Percentiles rank a stretch among this genome's conserved stretches.
These are phyloP conservation scores for Colletotrichum sp. DNA, from an alignment of 2,329 filamentous ascomycete genomes.

Conservation along the genomic window DNA sequence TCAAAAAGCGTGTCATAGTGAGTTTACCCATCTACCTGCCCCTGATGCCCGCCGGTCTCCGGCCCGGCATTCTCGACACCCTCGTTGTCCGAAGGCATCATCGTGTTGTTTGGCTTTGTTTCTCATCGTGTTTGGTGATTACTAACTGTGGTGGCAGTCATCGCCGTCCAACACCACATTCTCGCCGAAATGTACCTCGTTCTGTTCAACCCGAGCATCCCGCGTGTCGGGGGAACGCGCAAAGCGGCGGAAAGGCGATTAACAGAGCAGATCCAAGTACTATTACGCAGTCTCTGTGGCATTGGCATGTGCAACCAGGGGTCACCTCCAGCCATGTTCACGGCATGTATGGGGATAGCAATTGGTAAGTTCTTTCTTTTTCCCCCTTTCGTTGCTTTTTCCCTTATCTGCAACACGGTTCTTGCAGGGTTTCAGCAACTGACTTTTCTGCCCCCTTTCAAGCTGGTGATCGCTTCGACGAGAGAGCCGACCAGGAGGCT, in stretches of 20 bases:
- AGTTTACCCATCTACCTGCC: not conserved
- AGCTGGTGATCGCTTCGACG: conserved; percentile 55
- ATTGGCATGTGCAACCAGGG: conserved; percentile 64
- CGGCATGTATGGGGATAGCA: conserved; percentile 60
- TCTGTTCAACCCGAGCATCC: conserved; percentile 60
- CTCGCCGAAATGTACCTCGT: conserved; percentile 62
- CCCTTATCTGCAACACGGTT: not conserved
- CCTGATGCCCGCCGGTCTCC: not conserved
- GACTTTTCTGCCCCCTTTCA: not conserved
- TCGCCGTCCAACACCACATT: conserved; percentile 65
- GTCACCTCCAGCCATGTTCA: conserved; percentile 62
- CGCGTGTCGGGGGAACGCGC: conserved; percentile 48
- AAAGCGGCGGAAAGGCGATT: conserved; percentile 31
- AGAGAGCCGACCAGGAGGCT: conserved; percentile 50
- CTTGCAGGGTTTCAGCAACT: not conserved
- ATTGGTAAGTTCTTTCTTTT: not conserved
- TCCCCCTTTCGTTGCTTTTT: not conserved
- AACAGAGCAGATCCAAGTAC: conserved; percentile 46
- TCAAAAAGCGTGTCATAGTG: conserved; percentile 21
- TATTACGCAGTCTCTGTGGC: conserved; percentile 62
- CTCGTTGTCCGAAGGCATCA: conserved; percentile 40
- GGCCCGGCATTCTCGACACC: not conserved
- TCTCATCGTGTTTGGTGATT: conserved; percentile 30
- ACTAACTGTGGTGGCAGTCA: conserved; percentile 44
- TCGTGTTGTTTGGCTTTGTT: conserved; percentile 30